Percentiles rank a stretch among this genome's conserved stretches.
Conservation (phyloP, 371 early-diverging fungal species). For the Fennellomyces sp. region DNA sequence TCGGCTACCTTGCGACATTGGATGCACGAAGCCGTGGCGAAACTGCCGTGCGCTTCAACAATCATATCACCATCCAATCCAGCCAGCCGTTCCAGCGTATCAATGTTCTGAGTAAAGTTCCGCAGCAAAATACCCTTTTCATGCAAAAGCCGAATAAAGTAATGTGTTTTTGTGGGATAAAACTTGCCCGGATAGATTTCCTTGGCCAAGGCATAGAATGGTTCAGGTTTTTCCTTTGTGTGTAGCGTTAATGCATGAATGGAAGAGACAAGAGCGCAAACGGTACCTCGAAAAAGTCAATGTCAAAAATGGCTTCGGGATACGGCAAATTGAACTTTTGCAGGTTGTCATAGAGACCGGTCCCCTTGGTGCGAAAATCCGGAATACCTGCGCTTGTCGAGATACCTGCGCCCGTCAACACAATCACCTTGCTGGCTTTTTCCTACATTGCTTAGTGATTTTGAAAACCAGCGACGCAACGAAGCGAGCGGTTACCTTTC, state of each 20-base stretch:
- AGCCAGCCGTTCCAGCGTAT: slow-evolving; percentile 89
- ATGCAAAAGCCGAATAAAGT: slow-evolving; percentile 79
- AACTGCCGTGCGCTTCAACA: slow-evolving; percentile 96
- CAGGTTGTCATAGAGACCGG: slow-evolving; percentile 92
- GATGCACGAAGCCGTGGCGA: slow-evolving; percentile 82
- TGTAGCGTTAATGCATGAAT: background rate
- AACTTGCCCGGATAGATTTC: slow-evolving; percentile 90
- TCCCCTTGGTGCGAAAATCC: slow-evolving; percentile 91
- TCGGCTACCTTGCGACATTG: slow-evolving; percentile 48
- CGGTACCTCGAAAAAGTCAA: slow-evolving; percentile 85
- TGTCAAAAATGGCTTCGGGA: slow-evolving; percentile 94
- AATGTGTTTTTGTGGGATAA: slow-evolving; percentile 86
- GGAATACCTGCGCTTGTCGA: slow-evolving; percentile 93
- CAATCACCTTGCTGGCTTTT: slow-evolving; percentile 77
- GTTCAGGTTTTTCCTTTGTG: slow-evolving; percentile 26
- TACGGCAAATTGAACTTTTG: slow-evolving; percentile 85
- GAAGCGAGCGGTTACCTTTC: slow-evolving; percentile 21
- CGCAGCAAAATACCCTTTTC: slow-evolving; percentile 76
- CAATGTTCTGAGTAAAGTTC: slow-evolving; percentile 96
- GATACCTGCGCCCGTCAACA: slow-evolving; percentile 95
- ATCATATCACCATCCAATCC: slow-evolving; percentile 74
- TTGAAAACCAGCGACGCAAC: background rate
- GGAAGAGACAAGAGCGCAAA: no score
- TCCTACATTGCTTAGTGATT: background rate
- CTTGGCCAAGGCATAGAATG: slow-evolving; percentile 90